These are phyloP conservation scores for Cytidiella melzeri DNA, from an alignment of 768 basidiomycete genomes.

Conservation along the genomic window DNA sequence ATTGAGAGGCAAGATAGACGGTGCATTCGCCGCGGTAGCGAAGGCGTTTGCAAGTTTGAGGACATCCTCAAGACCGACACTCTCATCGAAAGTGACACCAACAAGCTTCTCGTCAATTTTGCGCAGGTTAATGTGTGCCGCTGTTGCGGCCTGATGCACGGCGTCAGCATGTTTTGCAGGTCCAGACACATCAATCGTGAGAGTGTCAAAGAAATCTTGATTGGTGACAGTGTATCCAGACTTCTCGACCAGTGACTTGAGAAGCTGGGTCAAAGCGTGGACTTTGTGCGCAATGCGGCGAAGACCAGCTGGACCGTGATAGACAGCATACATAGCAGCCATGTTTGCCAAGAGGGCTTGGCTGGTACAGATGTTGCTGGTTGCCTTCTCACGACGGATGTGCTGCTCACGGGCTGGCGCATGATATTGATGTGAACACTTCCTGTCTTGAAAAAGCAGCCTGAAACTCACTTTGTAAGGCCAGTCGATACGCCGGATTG, in stretches of 20 bases:
- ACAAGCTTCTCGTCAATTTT: constrained; percentile 66
- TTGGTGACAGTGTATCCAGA: constrained; percentile 75
- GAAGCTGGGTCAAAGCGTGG: constrained; percentile 78
- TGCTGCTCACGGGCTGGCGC: constrained; percentile 88
- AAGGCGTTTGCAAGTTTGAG: constrained; percentile 79
- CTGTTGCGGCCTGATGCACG: constrained; percentile 63
- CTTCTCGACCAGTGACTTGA: constrained; percentile 57
- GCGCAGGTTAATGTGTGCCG: constrained; percentile 79
- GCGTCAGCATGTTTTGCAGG: constrained; percentile 48
- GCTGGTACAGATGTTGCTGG: constrained; percentile 96
- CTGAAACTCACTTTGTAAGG: constrained; percentile 75
- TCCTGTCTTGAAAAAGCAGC: neutral
- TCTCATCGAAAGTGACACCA: constrained; percentile 92
- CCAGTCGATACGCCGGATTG: constrained; percentile 83
- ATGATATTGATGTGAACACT: neutral
- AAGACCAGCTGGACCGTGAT: constrained; percentile 89
- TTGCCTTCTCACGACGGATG: constrained; percentile 96
- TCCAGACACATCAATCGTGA: constrained; percentile 69
- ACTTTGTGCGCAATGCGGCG: constrained; percentile 83
- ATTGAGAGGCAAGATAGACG: constrained; percentile 39
- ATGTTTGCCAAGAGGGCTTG: constrained; percentile 98
- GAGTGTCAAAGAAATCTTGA: constrained; percentile 83
- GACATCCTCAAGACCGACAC: constrained; percentile 70
- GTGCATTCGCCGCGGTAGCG: constrained; percentile 51
- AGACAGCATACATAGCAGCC: constrained; percentile 98